Evolutionary conservation across 2,329 filamentous ascomycete species (phyloP).

Genomic region (Gliomastix tumulicola): DNA sequence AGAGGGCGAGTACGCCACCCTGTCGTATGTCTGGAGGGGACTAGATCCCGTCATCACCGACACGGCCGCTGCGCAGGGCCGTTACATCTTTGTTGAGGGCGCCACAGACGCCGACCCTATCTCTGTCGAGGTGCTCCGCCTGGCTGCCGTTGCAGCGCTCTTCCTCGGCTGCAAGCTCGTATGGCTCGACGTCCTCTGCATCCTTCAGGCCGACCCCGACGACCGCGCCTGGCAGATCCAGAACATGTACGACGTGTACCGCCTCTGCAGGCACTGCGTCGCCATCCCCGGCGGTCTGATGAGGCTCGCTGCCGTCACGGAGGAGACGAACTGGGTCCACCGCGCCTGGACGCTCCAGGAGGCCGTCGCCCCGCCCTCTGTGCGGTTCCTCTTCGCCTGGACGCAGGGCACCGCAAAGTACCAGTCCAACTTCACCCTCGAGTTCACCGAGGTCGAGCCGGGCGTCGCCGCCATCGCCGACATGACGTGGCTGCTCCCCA

Average conservation of each 20-base stretch:
- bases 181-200: slow-evolving; percentile 10
- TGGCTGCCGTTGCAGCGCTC: slow-evolving; percentile 6
- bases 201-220: slow-evolving; percentile 6
- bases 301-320: slow-evolving; percentile 6
- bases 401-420: background rate
- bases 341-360: slow-evolving; percentile 15
- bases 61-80: background rate
- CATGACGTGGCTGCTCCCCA: background rate
- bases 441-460: background rate
- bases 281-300: slow-evolving; percentile 11
- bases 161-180: slow-evolving; percentile 3
- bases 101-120: slow-evolving; percentile 8
- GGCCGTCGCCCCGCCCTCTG: slow-evolving; percentile 8
- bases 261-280: slow-evolving; percentile 8
- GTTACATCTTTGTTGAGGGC: slow-evolving; percentile 6
- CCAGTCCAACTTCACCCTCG: background rate
- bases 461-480: background rate
- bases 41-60: background rate
- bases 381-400: slow-evolving; percentile 8
- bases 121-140: slow-evolving; percentile 5
- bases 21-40: slow-evolving; percentile 9
- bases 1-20: slow-evolving; percentile 1
- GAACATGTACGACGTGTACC: slow-evolving; percentile 11
- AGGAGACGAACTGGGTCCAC: slow-evolving; percentile 11
- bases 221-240: slow-evolving; percentile 13